Evolutionary conservation across 208 protist species (phyloP).

Genomic region (Acanthamoeba healyi): DNA sequence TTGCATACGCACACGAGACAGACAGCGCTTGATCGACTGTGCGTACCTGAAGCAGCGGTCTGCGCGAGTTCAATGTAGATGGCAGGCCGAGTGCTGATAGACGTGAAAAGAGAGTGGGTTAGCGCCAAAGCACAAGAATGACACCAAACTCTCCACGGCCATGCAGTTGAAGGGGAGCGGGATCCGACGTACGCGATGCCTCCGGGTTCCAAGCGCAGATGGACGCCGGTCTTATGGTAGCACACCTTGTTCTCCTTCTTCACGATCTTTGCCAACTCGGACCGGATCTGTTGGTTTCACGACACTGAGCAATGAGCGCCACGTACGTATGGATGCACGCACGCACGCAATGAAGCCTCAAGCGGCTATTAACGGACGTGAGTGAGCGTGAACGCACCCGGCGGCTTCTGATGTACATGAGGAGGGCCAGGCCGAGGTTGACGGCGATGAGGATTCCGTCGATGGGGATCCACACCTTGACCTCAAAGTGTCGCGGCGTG

Average conservation of each 20-base stretch:
- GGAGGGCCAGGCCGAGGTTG: background rate
- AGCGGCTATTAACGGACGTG: too few relatives aligned
- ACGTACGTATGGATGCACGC: background rate
- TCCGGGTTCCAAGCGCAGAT: background rate
- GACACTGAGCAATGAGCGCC: background rate
- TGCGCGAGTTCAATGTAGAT: background rate
- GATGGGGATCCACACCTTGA: slow-evolving; percentile 49
- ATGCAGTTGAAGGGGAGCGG: background rate
- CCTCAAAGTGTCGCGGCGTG: slow-evolving; percentile 27
- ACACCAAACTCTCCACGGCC: background rate
- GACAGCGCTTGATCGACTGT: too few relatives aligned
- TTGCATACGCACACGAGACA: background rate
- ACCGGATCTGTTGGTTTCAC: background rate
- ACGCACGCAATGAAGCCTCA: background rate
- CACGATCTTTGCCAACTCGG: background rate
- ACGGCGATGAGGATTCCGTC: slow-evolving; percentile 7
- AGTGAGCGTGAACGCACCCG: background rate
- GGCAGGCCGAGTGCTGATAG: background rate
- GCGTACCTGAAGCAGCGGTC: background rate
- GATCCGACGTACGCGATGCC: background rate
- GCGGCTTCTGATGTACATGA: background rate
- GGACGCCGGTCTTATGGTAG: background rate
- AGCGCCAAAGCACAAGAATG: too few relatives aligned
- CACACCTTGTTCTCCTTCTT: slow-evolving; percentile 35
- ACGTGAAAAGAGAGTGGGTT: background rate